These are phyloP conservation scores for Nematocida minor DNA, from an alignment of 371 early-diverging fungal species.

Conservation along the genomic window DNA sequence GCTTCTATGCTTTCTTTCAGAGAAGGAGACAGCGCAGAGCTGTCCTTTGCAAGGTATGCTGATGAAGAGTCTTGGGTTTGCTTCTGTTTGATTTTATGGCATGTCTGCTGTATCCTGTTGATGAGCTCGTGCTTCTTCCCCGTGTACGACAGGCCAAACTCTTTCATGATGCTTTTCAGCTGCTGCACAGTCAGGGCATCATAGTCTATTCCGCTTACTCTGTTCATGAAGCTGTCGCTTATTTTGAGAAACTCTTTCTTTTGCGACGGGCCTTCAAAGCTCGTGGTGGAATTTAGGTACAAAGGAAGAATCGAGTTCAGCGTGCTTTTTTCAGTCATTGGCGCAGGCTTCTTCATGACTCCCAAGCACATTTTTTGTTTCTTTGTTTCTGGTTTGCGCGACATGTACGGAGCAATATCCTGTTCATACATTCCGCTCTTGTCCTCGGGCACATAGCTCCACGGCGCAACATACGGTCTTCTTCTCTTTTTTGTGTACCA, in stretches of 20 bases:
- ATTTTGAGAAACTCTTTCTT: constrained; percentile 53
- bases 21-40: neutral
- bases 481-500: constrained; percentile 64
- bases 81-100: constrained; percentile 1
- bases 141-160: constrained; percentile 63
- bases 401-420: constrained; percentile 48
- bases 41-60: too few species aligned
- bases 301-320: constrained; percentile 60
- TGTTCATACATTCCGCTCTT: constrained; percentile 49
- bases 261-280: constrained; percentile 38
- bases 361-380: constrained; percentile 56
- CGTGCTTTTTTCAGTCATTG: constrained; percentile 39
- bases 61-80: constrained; percentile 24
- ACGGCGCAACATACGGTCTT: constrained; percentile 53
- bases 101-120: neutral
- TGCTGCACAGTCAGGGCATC: constrained; percentile 63
- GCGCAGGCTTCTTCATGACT: constrained; percentile 25
- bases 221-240: constrained; percentile 46
- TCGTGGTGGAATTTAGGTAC: constrained; percentile 54
- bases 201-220: constrained; percentile 50
- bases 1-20: neutral
- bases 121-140: constrained; percentile 48
- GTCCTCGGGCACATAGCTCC: constrained; percentile 48
- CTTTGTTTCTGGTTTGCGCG: constrained; percentile 26
- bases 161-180: constrained; percentile 63